A percentile compares a stretch with the other conserved stretches of the same genome.
Conservation (phyloP, 1,139 yeast species). For the Geotrichum siamense region DNA sequence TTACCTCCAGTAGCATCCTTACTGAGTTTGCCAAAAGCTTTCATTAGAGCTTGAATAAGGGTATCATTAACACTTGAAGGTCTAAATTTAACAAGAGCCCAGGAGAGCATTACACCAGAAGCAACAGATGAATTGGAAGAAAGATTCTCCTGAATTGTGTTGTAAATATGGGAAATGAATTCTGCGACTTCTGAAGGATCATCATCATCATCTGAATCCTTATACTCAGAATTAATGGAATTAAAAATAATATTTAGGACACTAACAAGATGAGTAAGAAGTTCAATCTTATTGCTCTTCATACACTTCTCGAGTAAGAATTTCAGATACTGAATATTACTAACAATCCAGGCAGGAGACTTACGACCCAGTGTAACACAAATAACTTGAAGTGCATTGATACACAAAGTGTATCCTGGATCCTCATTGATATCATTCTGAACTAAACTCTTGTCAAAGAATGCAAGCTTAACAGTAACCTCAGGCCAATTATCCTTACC, state of each 20-base stretch:
- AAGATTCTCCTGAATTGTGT: conserved; percentile 76
- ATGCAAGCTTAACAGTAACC: conserved; percentile 71
- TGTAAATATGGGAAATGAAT: conserved; percentile 54
- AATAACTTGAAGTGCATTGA: conserved; percentile 86
- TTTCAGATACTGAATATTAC: conserved; percentile 61
- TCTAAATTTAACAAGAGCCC: conserved; percentile 69
- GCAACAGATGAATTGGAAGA: conserved; percentile 77
- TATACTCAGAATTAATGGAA: conserved; percentile 25
- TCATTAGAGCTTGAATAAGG: conserved; percentile 67
- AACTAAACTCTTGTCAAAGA: conserved; percentile 78
- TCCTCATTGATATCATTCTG: conserved; percentile 66
- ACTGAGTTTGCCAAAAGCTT: conserved; percentile 80
- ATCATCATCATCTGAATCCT: conserved; percentile 41
- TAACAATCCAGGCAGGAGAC: conserved; percentile 65
- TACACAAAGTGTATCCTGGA: conserved; percentile 57
- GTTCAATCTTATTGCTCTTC: conserved; percentile 71
- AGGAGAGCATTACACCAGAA: conserved; percentile 81
- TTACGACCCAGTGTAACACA: conserved; percentile 81
- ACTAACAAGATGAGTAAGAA: conserved; percentile 72
- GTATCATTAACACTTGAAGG: conserved; percentile 65
- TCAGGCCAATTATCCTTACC: conserved; percentile 79
- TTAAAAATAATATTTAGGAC: conserved; percentile 58
- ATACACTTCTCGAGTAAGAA: conserved; percentile 74
- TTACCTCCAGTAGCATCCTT: conserved; percentile 59
- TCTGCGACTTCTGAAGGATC: conserved; percentile 51